phyloP scores from a whole-genome alignment of 805 yeast species.

The Tetrapisispora iriomotensis region DNA sequence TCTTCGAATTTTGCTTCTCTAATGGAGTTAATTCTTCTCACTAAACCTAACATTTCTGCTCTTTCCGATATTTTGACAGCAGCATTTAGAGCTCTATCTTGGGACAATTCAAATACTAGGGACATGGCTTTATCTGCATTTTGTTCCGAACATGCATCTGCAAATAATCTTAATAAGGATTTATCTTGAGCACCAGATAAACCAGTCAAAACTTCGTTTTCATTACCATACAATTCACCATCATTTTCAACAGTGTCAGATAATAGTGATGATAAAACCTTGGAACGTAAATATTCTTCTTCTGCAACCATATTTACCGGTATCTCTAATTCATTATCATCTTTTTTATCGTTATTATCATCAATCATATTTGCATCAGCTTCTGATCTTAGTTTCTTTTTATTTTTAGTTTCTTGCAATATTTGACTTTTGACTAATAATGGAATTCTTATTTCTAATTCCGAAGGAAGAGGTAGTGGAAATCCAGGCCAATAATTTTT shows the following conservation, averaged over 20 bases:
- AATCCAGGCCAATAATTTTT: slow-evolving; percentile 57
- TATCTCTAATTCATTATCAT: slow-evolving; percentile 19
- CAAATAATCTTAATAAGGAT: slow-evolving; percentile 67
- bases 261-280: slow-evolving; percentile 50
- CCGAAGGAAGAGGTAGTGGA: slow-evolving; percentile 80
- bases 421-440: slow-evolving; percentile 31
- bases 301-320: slow-evolving; percentile 37
- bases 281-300: slow-evolving; percentile 53
- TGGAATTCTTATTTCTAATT: slow-evolving; percentile 63
- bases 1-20: slow-evolving; percentile 35
- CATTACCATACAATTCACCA: slow-evolving; percentile 35
- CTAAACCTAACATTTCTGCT: slow-evolving; percentile 42
- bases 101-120: slow-evolving; percentile 57
- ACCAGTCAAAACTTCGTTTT: slow-evolving; percentile 42
- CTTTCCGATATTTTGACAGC: slow-evolving; percentile 80
- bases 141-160: slow-evolving; percentile 59
- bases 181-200: slow-evolving; percentile 60
- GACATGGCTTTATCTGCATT: slow-evolving; percentile 58
- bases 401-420: slow-evolving; percentile 22
- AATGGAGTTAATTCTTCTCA: slow-evolving; percentile 43
- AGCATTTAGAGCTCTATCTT: slow-evolving; percentile 72
- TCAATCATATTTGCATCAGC: slow-evolving; percentile 7
- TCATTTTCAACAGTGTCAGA: slow-evolving; percentile 45
- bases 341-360: slow-evolving; percentile 14
- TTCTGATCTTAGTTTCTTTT: slow-evolving; percentile 24